Evolutionary conservation across 192 early-diverging fungal genomes (phyloP).

Genomic region (Entrophospora sp.): DNA sequence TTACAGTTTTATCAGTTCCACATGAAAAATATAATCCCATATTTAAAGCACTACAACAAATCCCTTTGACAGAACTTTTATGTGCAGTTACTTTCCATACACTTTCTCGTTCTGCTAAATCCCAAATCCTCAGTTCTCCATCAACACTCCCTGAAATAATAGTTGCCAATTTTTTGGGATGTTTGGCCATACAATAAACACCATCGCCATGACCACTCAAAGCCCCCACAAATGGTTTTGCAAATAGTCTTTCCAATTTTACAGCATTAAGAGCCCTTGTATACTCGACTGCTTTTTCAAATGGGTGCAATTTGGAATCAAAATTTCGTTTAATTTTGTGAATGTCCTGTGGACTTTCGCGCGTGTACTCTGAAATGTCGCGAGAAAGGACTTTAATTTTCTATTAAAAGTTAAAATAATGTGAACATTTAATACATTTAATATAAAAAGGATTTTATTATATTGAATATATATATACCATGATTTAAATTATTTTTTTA

Average conservation of each 20-base stretch:
- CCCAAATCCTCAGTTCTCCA: conserved; percentile 93
- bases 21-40: conserved; percentile 76
- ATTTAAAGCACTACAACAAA: conserved; percentile 59
- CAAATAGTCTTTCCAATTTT: conserved; percentile 92
- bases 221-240: conserved; percentile 91
- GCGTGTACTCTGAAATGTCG: conserved; percentile 63
- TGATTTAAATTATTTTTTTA: too few relatives aligned
- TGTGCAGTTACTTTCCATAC: conserved; percentile 74
- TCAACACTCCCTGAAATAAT: conserved; percentile 89
- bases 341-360: conserved; percentile 79
- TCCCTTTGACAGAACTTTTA: conserved; percentile 79
- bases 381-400: conserved; percentile 95
- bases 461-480: too few relatives aligned
- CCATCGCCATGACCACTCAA: conserved; percentile 91
- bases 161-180: conserved; percentile 76
- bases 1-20: conserved; percentile 88
- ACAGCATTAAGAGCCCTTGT: conserved; percentile 88
- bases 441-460: too few relatives aligned
- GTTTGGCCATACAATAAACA: conserved; percentile 91
- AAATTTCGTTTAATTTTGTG: conserved; percentile 82
- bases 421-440: too few relatives aligned
- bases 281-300: conserved; percentile 92
- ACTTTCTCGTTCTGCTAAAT: conserved; percentile 64
- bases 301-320: conserved; percentile 84
- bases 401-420: conserved; percentile 38